Evolutionary conservation across 208 protist genomes (phyloP).

Genomic region (Leishmania lainsoni): DNA sequence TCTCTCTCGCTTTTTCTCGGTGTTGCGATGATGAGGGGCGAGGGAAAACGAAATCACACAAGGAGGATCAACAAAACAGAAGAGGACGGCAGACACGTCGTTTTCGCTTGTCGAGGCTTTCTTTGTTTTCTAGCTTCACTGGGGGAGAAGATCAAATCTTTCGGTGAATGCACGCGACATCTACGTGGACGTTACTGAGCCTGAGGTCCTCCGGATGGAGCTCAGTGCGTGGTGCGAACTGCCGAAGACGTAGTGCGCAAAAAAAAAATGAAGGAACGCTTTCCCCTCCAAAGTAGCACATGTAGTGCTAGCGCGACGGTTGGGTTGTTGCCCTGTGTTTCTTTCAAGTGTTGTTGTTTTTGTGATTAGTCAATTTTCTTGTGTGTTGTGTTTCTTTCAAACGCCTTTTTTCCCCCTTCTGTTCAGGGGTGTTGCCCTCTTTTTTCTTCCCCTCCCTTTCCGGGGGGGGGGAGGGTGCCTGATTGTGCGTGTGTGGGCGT

Average conservation of each 20-base stretch:
- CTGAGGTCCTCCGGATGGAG: neutral
- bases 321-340: neutral
- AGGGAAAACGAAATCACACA: neutral
- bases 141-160: neutral
- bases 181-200: neutral
- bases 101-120: neutral
- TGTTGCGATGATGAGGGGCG: neutral
- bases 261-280: neutral
- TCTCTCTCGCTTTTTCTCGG: neutral
- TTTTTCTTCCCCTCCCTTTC: no score
- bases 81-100: neutral
- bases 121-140: neutral
- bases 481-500: neutral
- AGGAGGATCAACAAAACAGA: neutral
- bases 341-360: neutral
- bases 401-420: neutral
- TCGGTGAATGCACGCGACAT: neutral
- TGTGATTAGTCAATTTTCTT: neutral
- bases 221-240: neutral
- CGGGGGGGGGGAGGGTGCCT: neutral
- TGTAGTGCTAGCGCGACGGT: neutral
- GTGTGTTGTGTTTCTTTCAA: neutral
- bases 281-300: neutral
- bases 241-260: neutral
- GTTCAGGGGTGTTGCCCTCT: neutral